Percentiles rank a stretch among this genome's conserved stretches.
Conservation (phyloP, 2,329 filamentous ascomycete genomes). For the Acrodontium crateriforme region DNA sequence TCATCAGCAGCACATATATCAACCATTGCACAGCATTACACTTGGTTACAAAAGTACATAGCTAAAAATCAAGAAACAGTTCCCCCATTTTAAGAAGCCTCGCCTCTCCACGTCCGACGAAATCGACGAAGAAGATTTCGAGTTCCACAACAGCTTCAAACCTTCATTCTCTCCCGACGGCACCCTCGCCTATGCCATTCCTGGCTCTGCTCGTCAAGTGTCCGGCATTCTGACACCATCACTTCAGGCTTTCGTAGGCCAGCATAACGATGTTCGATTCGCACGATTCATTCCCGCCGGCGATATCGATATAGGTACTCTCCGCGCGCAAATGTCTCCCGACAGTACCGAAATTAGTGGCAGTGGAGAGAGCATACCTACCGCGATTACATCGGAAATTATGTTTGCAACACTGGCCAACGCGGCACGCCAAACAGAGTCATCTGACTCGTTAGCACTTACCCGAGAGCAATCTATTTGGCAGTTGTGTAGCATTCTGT, state of each 20-base stretch:
- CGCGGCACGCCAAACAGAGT: conserved; percentile 1
- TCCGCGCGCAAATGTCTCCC: conserved; percentile 17
- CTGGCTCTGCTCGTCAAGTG: conserved; percentile 26
- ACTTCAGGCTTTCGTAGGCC: conserved; percentile 46
- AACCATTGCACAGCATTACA: background rate
- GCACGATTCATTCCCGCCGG: conserved; percentile 43
- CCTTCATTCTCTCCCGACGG: conserved; percentile 68
- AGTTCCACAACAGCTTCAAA: conserved; percentile 60
- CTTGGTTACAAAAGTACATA: conserved; percentile 15
- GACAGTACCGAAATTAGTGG: conserved; percentile 27
- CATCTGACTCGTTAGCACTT: conserved; percentile 7
- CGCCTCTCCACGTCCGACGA: conserved; percentile 40
- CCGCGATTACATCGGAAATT: conserved; percentile 36
- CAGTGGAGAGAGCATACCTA: conserved; percentile 45
- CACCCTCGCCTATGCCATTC: conserved; percentile 51
- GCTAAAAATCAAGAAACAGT: conserved; percentile 20
- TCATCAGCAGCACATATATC: conserved; percentile 1
- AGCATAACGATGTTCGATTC: conserved; percentile 50
- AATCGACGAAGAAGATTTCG: conserved; percentile 49
- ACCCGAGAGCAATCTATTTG: conserved; percentile 64
- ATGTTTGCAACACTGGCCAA: conserved; percentile 38
- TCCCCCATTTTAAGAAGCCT: conserved; percentile 17
- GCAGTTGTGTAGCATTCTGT: conserved; percentile 76
- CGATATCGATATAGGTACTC: conserved; percentile 22
- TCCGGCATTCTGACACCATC: conserved; percentile 40